Conservation (phyloP, 1,284 basidiomycete genomes). For the Neonothopanus nambi region DNA sequence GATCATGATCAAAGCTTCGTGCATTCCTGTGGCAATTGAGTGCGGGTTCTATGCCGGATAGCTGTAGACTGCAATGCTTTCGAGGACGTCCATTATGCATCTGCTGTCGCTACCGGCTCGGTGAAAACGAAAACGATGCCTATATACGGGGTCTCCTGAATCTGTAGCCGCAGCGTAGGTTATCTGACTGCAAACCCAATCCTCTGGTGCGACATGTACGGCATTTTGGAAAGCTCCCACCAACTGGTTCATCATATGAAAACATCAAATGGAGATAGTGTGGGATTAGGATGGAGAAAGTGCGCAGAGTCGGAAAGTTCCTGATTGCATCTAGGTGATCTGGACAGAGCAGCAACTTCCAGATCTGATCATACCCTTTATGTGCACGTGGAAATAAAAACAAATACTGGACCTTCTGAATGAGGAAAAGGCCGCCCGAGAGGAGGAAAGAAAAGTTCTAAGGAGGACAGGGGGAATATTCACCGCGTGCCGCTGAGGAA, state of each 20-base stretch:
- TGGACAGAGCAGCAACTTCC: constrained; percentile 1
- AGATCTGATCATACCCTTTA: constrained; percentile 15
- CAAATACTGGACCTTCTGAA: background rate
- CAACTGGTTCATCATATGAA: constrained; percentile 4
- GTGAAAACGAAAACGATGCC: background rate
- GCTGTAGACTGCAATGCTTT: no score
- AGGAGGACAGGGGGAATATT: no score
- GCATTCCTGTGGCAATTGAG: no score
- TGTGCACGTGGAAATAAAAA: constrained; percentile 4
- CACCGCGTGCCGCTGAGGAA: background rate
- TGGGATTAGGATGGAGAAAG: background rate
- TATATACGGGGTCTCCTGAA: background rate
- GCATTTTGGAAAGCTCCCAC: background rate
- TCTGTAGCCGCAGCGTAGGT: constrained; percentile 5
- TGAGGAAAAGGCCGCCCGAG: no score
- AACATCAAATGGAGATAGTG: constrained; percentile 5
- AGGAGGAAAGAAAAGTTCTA: no score
- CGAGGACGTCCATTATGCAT: no score
- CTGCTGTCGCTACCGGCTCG: background rate
- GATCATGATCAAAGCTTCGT: no score
- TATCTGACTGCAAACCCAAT: constrained; percentile 6
- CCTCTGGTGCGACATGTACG: background rate
- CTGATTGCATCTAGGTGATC: constrained; percentile 8
- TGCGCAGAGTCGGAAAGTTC: background rate
- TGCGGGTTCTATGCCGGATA: background rate